Evolutionary conservation across 768 basidiomycete species (phyloP).

Genomic region (Pulveroboletus sp.): DNA sequence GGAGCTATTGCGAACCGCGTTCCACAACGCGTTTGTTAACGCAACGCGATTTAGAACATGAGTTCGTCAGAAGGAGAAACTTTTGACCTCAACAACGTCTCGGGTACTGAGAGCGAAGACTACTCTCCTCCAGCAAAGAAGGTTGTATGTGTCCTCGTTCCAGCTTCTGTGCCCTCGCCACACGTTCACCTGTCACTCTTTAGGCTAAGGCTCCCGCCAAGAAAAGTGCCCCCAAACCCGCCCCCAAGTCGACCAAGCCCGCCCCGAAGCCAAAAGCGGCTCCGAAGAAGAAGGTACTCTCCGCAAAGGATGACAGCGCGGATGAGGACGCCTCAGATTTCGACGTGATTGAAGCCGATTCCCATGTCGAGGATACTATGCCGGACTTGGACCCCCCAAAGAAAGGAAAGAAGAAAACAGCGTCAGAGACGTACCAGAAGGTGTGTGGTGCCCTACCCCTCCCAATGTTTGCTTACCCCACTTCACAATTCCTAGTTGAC

Average conservation of each 20-base stretch:
- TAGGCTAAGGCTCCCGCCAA: conserved; percentile 37
- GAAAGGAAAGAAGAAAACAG: conserved; percentile 75
- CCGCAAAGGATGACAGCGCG: conserved; percentile 62
- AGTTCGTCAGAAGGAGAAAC: conserved; percentile 73
- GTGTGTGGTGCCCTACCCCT: conserved; percentile 38
- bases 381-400: conserved; percentile 24
- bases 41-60: conserved; percentile 41
- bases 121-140: conserved; percentile 63
- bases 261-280: conserved; percentile 49
- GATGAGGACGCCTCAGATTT: conserved; percentile 45
- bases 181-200: conserved; percentile 18
- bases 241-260: conserved; percentile 39
- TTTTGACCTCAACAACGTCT: conserved; percentile 58
- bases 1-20: conserved; percentile 3
- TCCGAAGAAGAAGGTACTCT: conserved; percentile 69
- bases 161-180: conserved; percentile 1
- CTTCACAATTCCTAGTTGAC: conserved; percentile 56
- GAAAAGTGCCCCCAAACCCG: conserved; percentile 43
- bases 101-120: conserved; percentile 64
- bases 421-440: conserved; percentile 89
- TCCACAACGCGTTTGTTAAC: conserved; percentile 1
- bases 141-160: conserved; percentile 25
- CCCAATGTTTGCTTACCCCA: neutral
- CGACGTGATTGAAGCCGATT: conserved; percentile 37
- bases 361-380: conserved; percentile 37